These are phyloP conservation scores for Boletellus ananas DNA, from an alignment of 768 basidiomycete genomes.

Conservation along the genomic window DNA sequence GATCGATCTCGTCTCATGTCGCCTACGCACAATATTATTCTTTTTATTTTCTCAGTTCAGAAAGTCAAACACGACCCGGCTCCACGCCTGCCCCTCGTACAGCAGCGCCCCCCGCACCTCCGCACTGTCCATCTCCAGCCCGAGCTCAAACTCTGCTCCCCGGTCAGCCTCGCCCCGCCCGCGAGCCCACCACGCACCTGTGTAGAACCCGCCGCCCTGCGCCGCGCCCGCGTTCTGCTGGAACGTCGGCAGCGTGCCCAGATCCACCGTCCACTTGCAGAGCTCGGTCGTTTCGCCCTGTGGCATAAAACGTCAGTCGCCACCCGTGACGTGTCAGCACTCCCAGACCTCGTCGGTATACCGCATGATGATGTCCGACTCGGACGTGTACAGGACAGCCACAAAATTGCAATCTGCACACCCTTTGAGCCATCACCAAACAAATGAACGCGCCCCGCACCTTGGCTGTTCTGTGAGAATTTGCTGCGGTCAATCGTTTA, in stretches of 20 bases:
- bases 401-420: conserved; percentile 69
- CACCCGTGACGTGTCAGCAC: conserved; percentile 13
- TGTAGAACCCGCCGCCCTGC: conserved; percentile 67
- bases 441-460: conserved; percentile 28
- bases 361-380: conserved; percentile 70
- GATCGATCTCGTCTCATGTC: no score
- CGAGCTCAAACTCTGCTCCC: conserved; percentile 72
- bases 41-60: conserved; percentile 27
- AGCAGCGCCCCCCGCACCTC: conserved; percentile 81
- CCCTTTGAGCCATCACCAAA: background rate
- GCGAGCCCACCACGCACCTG: conserved; percentile 45
- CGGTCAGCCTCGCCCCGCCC: background rate
- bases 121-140: conserved; percentile 78
- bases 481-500: conserved; percentile 44
- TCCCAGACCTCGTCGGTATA: conserved; percentile 70
- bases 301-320: conserved; percentile 23
- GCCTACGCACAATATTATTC: background rate
- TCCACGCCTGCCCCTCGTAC: conserved; percentile 77
- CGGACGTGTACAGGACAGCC: conserved; percentile 78
- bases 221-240: conserved; percentile 62
- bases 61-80: conserved; percentile 64
- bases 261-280: conserved; percentile 86
- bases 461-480: conserved; percentile 58
- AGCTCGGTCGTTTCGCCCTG: conserved; percentile 68
- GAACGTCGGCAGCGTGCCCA: conserved; percentile 74